A percentile compares a stretch with the other conserved stretches of the same genome.
Evolutionary conservation across 2,329 filamentous ascomycete genomes (phyloP).

Genomic region (Akanthomyces muscarius): DNA sequence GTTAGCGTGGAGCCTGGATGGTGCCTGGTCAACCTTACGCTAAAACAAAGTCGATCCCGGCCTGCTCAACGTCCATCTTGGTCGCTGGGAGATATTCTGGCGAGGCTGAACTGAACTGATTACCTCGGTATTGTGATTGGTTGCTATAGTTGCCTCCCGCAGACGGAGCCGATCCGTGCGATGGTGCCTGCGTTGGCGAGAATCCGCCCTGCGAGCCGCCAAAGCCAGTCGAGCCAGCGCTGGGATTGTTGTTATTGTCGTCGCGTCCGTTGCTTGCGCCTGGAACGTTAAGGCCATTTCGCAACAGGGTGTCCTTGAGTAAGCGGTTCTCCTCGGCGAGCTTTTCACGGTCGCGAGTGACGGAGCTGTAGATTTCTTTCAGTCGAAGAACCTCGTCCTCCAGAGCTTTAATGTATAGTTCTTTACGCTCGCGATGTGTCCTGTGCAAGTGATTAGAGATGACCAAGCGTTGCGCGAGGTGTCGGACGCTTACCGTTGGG

Average conservation of each 20-base stretch:
- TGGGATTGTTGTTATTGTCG: constrained; percentile 44
- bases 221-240: constrained; percentile 36
- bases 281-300: constrained; percentile 45
- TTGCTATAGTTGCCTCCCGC: constrained; percentile 19
- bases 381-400: constrained; percentile 88
- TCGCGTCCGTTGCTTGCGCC: constrained; percentile 28
- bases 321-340: constrained; percentile 75
- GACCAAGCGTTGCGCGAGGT: neutral
- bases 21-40: constrained; percentile 52
- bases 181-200: constrained; percentile 43
- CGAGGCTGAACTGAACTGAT: constrained; percentile 28
- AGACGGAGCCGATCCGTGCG: constrained; percentile 41
- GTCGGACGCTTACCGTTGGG: constrained; percentile 66
- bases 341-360: constrained; percentile 70
- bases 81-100: constrained; percentile 27
- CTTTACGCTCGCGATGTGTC: constrained; percentile 94
- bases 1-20: constrained; percentile 1
- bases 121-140: constrained; percentile 19
- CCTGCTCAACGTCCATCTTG: constrained; percentile 69
- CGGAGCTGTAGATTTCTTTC: constrained; percentile 76
- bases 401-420: constrained; percentile 89
- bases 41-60: constrained; percentile 86
- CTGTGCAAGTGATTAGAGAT: constrained; percentile 40
- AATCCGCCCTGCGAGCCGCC: constrained; percentile 29
- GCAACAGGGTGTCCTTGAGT: constrained; percentile 55